These are phyloP conservation scores for Adansonia madagascariensis DNA, from an alignment of 441 rosid genomes.

Conservation along the genomic window DNA sequence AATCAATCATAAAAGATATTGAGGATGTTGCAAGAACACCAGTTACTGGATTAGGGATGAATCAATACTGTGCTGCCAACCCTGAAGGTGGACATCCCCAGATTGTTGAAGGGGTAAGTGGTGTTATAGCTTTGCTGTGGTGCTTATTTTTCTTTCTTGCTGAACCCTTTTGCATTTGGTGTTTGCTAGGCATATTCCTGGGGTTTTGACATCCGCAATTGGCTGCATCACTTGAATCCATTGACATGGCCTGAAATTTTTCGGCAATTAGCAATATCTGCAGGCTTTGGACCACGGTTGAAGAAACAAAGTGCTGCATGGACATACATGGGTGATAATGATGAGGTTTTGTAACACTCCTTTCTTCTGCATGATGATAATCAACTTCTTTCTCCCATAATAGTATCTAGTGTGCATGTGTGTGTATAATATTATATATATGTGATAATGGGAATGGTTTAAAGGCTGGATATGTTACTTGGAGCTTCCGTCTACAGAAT, in stretches of 20 bases:
- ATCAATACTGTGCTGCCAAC: slow-evolving; percentile 75
- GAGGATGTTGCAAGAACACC: slow-evolving; percentile 95
- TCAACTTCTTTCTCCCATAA: neutral
- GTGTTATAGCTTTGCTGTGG: neutral
- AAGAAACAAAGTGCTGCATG: slow-evolving; percentile 57
- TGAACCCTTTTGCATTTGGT: slow-evolving; percentile 30
- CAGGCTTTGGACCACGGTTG: slow-evolving; percentile 89
- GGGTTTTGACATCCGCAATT: slow-evolving; percentile 96
- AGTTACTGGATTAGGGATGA: slow-evolving; percentile 71
- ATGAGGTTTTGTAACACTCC: slow-evolving; percentile 53
- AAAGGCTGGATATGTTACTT: neutral
- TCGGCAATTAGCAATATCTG: slow-evolving; percentile 84
- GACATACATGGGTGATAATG: slow-evolving; percentile 54
- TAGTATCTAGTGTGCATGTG: neutral
- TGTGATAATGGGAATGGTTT: neutral
- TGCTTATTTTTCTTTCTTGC: slow-evolving; percentile 29
- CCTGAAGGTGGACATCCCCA: slow-evolving; percentile 98
- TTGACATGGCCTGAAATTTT: slow-evolving; percentile 96
- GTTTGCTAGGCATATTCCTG: slow-evolving; percentile 80
- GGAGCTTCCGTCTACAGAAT: neutral
- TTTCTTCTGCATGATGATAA: neutral
- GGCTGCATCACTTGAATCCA: slow-evolving; percentile 86
- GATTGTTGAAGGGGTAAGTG: slow-evolving; percentile 93
- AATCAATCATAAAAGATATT: slow-evolving; percentile 78
- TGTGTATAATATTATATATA: neutral